A percentile compares a stretch with the other conserved stretches of the same genome.
Evolutionary conservation across 495 filamentous ascomycete species (phyloP).

Genomic region (Xylaria cubensis): DNA sequence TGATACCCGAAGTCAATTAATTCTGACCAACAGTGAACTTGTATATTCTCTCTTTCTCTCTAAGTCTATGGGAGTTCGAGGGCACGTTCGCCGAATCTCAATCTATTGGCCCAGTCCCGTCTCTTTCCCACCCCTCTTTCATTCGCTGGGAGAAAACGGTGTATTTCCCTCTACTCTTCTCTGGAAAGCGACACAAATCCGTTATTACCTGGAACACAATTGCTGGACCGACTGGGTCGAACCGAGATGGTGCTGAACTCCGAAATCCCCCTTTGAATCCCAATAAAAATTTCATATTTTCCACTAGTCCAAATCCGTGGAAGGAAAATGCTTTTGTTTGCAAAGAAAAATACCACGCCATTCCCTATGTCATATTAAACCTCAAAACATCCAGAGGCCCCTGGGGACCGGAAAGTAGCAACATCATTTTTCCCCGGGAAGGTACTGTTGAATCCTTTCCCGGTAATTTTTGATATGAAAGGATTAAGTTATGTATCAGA

Average conservation of each 20-base stretch:
- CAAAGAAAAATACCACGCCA: constrained; percentile 13
- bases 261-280: constrained; percentile 5
- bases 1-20: not conserved
- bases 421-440: not conserved
- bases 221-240: constrained; percentile 6
- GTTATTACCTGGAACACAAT: not conserved
- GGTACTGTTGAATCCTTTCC: constrained; percentile 19
- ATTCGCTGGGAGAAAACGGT: not conserved
- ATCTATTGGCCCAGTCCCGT: constrained; percentile 20
- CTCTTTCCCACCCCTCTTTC: not conserved
- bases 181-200: not conserved
- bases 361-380: constrained; percentile 12
- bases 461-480: not conserved
- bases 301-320: not conserved
- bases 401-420: not conserved
- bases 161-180: not conserved
- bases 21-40: constrained; percentile 9
- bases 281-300: not conserved
- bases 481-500: constrained; percentile 12
- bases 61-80: constrained; percentile 16
- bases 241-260: constrained; percentile 23
- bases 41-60: constrained; percentile 20
- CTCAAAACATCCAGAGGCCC: constrained; percentile 10
- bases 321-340: constrained; percentile 18
- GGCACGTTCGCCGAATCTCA: constrained; percentile 16